Evolutionary conservation across 1,139 yeast genomes (phyloP).

Genomic region (Casaregolazyma suthepensis): DNA sequence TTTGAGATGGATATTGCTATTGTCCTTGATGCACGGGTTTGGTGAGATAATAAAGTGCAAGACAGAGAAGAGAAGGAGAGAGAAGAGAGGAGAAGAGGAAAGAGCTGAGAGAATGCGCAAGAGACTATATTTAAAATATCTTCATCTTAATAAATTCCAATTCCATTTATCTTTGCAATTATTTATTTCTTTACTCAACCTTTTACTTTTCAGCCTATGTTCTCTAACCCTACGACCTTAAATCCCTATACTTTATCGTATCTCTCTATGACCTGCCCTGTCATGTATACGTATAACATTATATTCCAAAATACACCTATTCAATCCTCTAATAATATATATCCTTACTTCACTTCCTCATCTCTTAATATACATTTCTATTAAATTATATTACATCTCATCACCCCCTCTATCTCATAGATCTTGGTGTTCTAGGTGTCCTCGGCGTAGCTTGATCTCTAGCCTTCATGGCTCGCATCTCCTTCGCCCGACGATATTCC

Average conservation of each 20-base stretch:
- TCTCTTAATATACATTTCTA: neutral
- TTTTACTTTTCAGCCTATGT: no score
- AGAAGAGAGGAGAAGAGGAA: neutral
- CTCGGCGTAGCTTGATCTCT: neutral
- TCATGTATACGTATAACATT: no score
- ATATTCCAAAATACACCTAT: no score
- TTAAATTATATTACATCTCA: neutral
- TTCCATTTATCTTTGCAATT: no score
- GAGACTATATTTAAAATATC: no score
- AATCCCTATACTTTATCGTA: no score
- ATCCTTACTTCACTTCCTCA: no score
- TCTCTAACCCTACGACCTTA: no score
- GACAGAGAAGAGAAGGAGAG: neutral
- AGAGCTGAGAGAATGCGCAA: neutral
- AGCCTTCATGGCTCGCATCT: neutral
- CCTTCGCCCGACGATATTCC: conserved; percentile 12
- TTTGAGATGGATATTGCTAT: neutral
- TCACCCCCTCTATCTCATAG: neutral
- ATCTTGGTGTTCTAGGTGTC: neutral
- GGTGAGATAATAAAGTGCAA: neutral
- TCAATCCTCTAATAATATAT: no score
- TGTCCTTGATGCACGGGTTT: neutral
- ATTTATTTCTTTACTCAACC: no score
- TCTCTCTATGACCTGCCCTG: no score
- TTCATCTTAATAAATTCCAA: no score